Evolutionary conservation across 371 early-diverging fungal species (phyloP).

Genomic region (Haplosporangium sp.): DNA sequence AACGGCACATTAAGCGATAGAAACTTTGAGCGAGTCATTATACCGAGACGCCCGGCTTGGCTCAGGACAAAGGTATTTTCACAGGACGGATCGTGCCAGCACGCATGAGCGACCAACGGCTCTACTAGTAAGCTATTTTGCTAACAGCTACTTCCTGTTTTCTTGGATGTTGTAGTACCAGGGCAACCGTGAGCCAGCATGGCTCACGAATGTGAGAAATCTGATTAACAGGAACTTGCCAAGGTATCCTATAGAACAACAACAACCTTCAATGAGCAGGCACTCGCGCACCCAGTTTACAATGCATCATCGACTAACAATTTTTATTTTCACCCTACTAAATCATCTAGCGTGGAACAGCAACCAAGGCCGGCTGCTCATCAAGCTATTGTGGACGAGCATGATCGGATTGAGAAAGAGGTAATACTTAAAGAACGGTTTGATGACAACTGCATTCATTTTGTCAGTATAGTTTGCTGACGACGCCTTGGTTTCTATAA

Average conservation of each 20-base stretch:
- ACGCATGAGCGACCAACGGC: not conserved
- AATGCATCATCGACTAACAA: no score
- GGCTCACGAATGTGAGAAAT: constrained; percentile 42
- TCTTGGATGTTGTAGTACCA: constrained; percentile 16
- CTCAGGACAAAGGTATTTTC: constrained; percentile 29
- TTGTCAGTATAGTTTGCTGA: no score
- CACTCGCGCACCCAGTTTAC: no score
- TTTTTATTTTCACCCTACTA: not conserved
- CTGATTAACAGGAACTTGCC: constrained; percentile 41
- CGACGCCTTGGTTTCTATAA: no score
- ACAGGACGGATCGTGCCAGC: not conserved
- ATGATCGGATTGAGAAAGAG: constrained; percentile 47
- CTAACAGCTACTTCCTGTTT: not conserved
- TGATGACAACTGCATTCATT: not conserved
- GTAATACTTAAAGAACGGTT: constrained; percentile 3
- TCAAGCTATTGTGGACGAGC: constrained; percentile 29
- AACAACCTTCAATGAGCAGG: no score
- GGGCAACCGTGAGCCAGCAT: constrained; percentile 33
- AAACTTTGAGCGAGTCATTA: constrained; percentile 5
- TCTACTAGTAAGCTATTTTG: not conserved
- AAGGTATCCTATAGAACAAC: constrained; percentile 15
- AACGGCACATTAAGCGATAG: constrained; percentile 14
- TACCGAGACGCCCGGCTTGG: constrained; percentile 37
- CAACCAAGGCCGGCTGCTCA: constrained; percentile 13
- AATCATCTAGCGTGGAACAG: constrained; percentile 23